These are phyloP conservation scores for Cerrena zonata DNA, from an alignment of 1,284 basidiomycete genomes.

Conservation along the genomic window DNA sequence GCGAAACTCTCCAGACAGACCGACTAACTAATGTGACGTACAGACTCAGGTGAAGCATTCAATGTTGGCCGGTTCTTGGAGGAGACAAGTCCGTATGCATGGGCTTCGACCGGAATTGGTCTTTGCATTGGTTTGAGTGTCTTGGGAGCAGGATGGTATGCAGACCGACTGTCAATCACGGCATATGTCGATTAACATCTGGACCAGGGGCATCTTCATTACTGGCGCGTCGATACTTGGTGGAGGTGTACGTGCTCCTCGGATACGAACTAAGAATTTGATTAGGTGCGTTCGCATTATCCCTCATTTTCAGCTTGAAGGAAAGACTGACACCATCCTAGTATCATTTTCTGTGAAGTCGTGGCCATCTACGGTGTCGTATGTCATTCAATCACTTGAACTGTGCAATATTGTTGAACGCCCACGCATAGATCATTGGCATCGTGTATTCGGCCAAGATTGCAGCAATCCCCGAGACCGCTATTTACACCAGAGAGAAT, in stretches of 20 bases:
- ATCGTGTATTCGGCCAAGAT: slow-evolving; percentile 90
- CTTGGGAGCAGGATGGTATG: slow-evolving; percentile 91
- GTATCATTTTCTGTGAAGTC: slow-evolving; percentile 99
- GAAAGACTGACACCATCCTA: slow-evolving; percentile 27
- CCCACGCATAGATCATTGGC: slow-evolving; percentile 68
- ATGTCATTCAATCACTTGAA: slow-evolving; percentile 28
- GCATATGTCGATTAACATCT: not conserved
- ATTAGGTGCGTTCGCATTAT: slow-evolving; percentile 65
- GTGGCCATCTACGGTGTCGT: slow-evolving; percentile 95
- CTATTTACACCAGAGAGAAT: slow-evolving; percentile 76
- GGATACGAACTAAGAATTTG: slow-evolving; percentile 96
- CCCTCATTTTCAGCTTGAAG: not conserved
- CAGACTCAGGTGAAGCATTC: slow-evolving; percentile 85
- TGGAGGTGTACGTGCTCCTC: slow-evolving; percentile 88
- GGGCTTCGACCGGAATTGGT: slow-evolving; percentile 87
- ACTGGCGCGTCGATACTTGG: slow-evolving; percentile 94
- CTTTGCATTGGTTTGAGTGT: slow-evolving; percentile 93
- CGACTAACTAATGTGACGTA: slow-evolving; percentile 2
- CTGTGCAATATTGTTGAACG: not conserved
- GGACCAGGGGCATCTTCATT: slow-evolving; percentile 91
- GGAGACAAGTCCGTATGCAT: slow-evolving; percentile 88
- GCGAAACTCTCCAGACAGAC: not conserved
- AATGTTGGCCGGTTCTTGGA: slow-evolving; percentile 89
- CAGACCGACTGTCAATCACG: slow-evolving; percentile 11
- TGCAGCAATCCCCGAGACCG: slow-evolving; percentile 48